Evolutionary conservation across 345 rosid genomes (phyloP).

Genomic region (Theobroma cacao): DNA sequence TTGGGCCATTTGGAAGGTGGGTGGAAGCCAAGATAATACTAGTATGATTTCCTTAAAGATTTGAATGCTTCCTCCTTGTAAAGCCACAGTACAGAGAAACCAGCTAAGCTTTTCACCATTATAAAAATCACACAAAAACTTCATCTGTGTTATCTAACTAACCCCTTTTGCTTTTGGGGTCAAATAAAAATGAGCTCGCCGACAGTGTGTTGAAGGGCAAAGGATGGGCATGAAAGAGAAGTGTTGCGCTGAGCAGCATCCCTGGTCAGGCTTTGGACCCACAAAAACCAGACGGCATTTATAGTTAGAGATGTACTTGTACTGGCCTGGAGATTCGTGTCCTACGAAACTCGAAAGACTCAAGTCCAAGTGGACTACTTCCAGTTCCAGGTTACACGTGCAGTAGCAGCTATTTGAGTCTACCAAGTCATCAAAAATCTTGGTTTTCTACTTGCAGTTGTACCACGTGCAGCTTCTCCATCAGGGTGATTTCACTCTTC

Average conservation of each 20-base stretch:
- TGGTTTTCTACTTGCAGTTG: slow-evolving; percentile 13
- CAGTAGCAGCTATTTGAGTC: slow-evolving; percentile 3
- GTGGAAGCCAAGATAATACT: slow-evolving; percentile 36
- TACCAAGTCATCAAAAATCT: neutral
- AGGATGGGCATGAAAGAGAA: neutral
- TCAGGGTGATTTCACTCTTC: neutral
- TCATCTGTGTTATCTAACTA: neutral
- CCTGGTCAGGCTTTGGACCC: slow-evolving; percentile 23
- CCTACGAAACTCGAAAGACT: neutral
- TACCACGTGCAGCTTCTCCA: slow-evolving; percentile 4
- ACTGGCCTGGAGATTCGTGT: slow-evolving; percentile 20
- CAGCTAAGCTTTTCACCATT: slow-evolving; percentile 47
- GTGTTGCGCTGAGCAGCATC: neutral
- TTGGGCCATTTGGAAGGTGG: slow-evolving; percentile 54
- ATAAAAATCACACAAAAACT: neutral
- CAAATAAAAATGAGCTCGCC: slow-evolving; percentile 21
- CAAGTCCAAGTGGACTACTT: slow-evolving; percentile 5
- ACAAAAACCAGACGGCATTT: slow-evolving; percentile 15
- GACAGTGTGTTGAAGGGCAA: slow-evolving; percentile 26
- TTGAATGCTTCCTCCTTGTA: slow-evolving; percentile 37
- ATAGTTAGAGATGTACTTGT: slow-evolving; percentile 9
- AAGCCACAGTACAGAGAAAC: slow-evolving; percentile 33
- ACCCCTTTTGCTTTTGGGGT: neutral
- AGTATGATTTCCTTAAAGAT: slow-evolving; percentile 28
- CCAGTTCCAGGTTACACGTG: slow-evolving; percentile 38